Conservation (phyloP, 345 rosid species). For the Bruguiera gymnorhiza region DNA sequence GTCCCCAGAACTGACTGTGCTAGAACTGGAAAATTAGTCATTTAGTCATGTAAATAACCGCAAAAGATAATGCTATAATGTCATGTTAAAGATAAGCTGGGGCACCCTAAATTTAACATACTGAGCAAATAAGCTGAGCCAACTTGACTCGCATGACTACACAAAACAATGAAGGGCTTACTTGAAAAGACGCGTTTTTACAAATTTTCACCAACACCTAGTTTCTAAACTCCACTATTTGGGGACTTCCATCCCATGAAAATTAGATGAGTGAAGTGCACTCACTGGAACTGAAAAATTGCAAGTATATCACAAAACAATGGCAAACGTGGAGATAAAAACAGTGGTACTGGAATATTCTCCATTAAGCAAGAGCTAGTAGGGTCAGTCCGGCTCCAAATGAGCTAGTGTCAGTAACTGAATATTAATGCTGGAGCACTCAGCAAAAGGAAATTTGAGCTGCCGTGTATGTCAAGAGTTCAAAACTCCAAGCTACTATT, state of each 20-base stretch:
- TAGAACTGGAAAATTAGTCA: no score
- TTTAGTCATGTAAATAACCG: no score
- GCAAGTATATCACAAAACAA: slow-evolving; percentile 5
- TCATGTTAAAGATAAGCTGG: no score
- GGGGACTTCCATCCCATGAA: neutral
- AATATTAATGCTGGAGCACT: slow-evolving; percentile 16
- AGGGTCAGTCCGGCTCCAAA: slow-evolving; percentile 26
- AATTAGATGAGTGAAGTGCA: neutral
- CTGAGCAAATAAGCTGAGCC: no score
- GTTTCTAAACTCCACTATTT: no score
- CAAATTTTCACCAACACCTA: no score
- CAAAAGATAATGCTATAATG: no score
- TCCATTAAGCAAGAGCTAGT: slow-evolving; percentile 6
- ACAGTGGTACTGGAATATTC: slow-evolving; percentile 6
- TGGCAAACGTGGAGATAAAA: neutral
- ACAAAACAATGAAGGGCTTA: neutral
- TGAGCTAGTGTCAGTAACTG: slow-evolving; percentile 12
- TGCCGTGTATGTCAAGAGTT: slow-evolving; percentile 1
- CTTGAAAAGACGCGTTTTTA: no score
- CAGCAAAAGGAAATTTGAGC: slow-evolving; percentile 9
- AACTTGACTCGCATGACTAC: no score
- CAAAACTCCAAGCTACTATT: slow-evolving; percentile 8
- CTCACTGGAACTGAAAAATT: neutral
- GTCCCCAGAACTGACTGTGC: no score
- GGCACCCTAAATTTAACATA: no score